Evolutionary conservation across 2,329 filamentous ascomycete genomes (phyloP).

Genomic region (Ascochyta koolunga): DNA sequence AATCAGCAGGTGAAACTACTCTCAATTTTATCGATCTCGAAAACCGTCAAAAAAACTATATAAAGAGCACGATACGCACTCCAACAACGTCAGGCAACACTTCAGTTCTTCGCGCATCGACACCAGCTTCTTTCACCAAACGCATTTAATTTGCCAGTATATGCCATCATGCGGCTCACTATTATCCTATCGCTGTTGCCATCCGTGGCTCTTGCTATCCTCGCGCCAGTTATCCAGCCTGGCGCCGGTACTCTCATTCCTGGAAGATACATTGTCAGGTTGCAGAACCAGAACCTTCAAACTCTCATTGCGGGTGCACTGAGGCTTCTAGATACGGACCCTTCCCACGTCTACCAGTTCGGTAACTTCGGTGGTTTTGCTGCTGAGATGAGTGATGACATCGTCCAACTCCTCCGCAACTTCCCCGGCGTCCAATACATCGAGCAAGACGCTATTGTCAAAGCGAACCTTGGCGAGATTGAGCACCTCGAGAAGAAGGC

Average conservation of each 20-base stretch:
- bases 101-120: slow-evolving; percentile 30
- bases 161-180: slow-evolving; percentile 48
- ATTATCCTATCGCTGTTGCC: slow-evolving; percentile 48
- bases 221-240: slow-evolving; percentile 49
- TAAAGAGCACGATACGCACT: slow-evolving; percentile 30
- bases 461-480: slow-evolving; percentile 32
- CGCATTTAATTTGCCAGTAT: slow-evolving; percentile 16
- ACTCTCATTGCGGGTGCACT: slow-evolving; percentile 35
- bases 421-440: slow-evolving; percentile 47
- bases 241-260: slow-evolving; percentile 47
- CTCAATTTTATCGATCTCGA: slow-evolving; percentile 17
- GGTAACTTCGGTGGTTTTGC: slow-evolving; percentile 50
- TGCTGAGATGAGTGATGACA: slow-evolving; percentile 41
- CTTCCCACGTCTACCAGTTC: slow-evolving; percentile 47
- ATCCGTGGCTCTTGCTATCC: slow-evolving; percentile 41
- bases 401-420: slow-evolving; percentile 37
- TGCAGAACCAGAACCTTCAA: slow-evolving; percentile 47
- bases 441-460: slow-evolving; percentile 49
- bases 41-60: slow-evolving; percentile 31
- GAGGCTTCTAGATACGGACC: slow-evolving; percentile 32
- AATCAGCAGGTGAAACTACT: slow-evolving; percentile 39
- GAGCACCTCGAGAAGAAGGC: slow-evolving; percentile 39
- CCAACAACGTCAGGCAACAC: slow-evolving; percentile 33
- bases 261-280: slow-evolving; percentile 55
- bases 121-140: slow-evolving; percentile 15